Evolutionary conservation across 78 protist genomes (phyloP).

Genomic region (Mantamonas sphyraenae): DNA sequence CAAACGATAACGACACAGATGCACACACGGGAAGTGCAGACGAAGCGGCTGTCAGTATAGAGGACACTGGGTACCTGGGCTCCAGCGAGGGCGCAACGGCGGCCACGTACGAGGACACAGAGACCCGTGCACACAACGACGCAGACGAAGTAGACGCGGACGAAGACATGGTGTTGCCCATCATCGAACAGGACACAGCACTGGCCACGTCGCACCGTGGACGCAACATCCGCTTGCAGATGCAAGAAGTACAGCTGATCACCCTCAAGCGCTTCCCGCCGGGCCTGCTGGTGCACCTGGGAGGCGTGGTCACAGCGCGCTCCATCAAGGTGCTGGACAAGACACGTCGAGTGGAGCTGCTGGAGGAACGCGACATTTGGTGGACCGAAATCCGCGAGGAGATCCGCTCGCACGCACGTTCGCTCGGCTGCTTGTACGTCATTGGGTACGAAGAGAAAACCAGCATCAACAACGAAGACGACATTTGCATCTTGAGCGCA

Average conservation of each 20-base stretch:
- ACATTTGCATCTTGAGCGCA: slow-evolving; percentile 21
- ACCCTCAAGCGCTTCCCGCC: slow-evolving; percentile 36
- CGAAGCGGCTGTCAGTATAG: no score
- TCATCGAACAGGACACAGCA: no score
- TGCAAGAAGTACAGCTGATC: slow-evolving; percentile 22
- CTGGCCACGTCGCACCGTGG: no score
- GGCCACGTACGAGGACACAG: no score
- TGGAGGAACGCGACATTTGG: slow-evolving; percentile 62
- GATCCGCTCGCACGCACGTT: slow-evolving; percentile 57
- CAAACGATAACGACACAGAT: no score
- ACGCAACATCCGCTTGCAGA: no score
- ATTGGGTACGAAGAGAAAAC: slow-evolving; percentile 71
- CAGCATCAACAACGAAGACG: slow-evolving; percentile 31
- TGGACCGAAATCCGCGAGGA: slow-evolving; percentile 87
- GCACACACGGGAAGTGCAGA: no score
- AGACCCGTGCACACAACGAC: no score
- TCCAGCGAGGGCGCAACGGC: no score
- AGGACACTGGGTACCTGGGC: no score
- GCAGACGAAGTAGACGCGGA: no score
- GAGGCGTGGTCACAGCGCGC: slow-evolving; percentile 34
- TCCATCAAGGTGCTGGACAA: slow-evolving; percentile 20
- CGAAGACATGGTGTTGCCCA: no score
- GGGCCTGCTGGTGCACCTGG: slow-evolving; percentile 22
- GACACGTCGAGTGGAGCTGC: slow-evolving; percentile 11
- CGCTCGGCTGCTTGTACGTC: slow-evolving; percentile 59